Conservation (phyloP, 345 rosid species). For the Syzygium jambos region DNA sequence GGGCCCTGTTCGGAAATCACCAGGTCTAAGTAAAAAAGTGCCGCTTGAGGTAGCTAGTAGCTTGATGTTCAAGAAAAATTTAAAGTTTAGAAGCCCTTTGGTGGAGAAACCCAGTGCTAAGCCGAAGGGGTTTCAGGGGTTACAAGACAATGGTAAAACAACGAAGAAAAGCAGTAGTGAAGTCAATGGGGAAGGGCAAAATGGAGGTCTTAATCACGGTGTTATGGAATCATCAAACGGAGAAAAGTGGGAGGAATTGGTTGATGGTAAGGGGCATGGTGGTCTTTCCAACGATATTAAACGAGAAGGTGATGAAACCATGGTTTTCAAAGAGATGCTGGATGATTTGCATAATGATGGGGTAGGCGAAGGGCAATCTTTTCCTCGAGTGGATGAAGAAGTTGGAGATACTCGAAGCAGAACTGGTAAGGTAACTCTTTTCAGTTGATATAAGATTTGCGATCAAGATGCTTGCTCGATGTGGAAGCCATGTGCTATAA, state of each 20-base stretch:
- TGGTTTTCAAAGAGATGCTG: neutral
- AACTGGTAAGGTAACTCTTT: conserved; percentile 27
- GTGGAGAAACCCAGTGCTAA: conserved; percentile 2
- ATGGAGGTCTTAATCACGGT: neutral
- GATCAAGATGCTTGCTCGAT: neutral
- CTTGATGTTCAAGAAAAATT: conserved; percentile 48
- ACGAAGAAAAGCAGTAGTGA: neutral
- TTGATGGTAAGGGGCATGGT: neutral
- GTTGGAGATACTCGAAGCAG: conserved; percentile 3
- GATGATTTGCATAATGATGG: neutral
- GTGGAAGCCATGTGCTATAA: neutral
- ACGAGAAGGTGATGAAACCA: neutral
- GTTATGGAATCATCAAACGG: neutral
- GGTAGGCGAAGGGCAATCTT: conserved; percentile 2
- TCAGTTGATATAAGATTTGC: neutral
- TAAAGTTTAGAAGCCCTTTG: conserved; percentile 27
- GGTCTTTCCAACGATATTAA: neutral
- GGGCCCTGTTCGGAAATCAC: conserved; percentile 39
- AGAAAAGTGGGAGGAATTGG: neutral
- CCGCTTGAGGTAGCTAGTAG: conserved; percentile 11
- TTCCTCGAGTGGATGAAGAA: conserved; percentile 6
- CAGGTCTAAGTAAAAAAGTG: conserved; percentile 6
- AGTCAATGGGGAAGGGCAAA: neutral
- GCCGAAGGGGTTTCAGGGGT: conserved; percentile 44
- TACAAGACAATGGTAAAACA: neutral